Base-by-base conservation (phyloP, 371 early-diverging fungal species). In the Mucor indicus region DNA sequence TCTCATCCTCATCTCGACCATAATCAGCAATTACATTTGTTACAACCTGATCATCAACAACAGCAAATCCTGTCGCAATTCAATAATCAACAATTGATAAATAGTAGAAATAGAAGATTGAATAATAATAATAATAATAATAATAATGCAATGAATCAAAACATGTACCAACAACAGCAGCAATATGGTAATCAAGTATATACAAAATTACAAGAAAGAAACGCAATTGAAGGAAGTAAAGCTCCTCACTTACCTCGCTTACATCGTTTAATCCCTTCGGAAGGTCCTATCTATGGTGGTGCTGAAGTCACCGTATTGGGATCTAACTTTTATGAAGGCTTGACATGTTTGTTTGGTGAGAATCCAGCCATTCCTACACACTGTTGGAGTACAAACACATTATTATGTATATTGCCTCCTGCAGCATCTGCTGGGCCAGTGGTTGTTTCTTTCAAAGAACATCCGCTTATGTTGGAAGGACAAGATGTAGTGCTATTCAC, bases 221-320 rank as follows among this genome's bases (percentile, higher is more conserved):
- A 59, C 16, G 56, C 66, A 5, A 35, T 49, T 1, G 67, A 64
- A 20, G 53, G 57, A 4, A 16, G 44, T 36, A 53, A 57, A 32
- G 30, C 55, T n/a, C 49, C 57, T 20, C 55, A 51, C 21, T 22
- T 62, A 13, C 78, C 79, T 2, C 54, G 56, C 7, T 45, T 84
- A 2, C 72, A 75, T 36, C 80, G 81, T 32, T 39, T 85, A 32
- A 72, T 77, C 33, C 88, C 88, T 2, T 65, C 76, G 1, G 83
- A 85, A 53, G 90, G 91, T 1, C 89, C 91, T 4, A 62, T 85
- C 31, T 80, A 77, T 45, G 89, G 91, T 30, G 89, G 91, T 13
- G 62, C 81, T 5, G 86, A 83, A 45, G 75, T 89, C 5, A 86
- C 87, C 13, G 72, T 90, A 11, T 55, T 84, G 1, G 91, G 91